Percentiles rank a stretch among this genome's conserved stretches.
Evolutionary conservation across 2,329 filamentous ascomycete species (phyloP).

Genomic region (Alternaria sp.): DNA sequence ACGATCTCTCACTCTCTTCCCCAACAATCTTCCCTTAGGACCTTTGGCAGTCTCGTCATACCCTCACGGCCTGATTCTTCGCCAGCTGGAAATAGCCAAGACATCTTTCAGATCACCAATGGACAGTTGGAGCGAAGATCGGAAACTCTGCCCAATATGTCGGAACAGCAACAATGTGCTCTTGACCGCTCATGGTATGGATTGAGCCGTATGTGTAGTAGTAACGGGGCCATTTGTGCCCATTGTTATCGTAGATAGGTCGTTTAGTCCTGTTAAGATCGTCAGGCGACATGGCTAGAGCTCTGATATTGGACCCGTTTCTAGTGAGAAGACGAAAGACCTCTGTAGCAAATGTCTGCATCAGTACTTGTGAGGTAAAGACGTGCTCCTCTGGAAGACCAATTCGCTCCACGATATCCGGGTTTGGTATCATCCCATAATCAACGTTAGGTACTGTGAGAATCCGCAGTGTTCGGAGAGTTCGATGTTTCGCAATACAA

Average conservation of each 20-base stretch:
- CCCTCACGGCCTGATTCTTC: too few relatives aligned
- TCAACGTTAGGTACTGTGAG: not conserved
- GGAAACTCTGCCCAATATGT: not conserved
- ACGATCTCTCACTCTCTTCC: too few relatives aligned
- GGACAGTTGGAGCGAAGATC: too few relatives aligned
- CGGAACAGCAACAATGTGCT: not conserved
- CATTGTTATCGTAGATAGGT: not conserved
- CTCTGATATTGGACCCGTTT: not conserved
- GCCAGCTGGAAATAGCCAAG: too few relatives aligned
- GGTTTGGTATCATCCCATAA: not conserved
- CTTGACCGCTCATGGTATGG: not conserved
- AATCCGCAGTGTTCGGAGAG: not conserved
- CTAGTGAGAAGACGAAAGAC: not conserved
- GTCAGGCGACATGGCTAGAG: not conserved
- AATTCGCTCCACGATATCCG: not conserved
- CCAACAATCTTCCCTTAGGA: too few relatives aligned
- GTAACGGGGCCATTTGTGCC: accelerated
- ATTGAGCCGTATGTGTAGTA: too few relatives aligned
- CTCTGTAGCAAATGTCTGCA: not conserved
- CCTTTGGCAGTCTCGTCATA: too few relatives aligned
- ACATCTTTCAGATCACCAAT: too few relatives aligned
- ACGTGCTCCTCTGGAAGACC: not conserved
- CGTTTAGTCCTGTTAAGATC: too few relatives aligned
- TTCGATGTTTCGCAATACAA: not conserved
- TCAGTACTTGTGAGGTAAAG: not conserved